Conservation (phyloP, 2,329 filamentous ascomycete species). For the Teratosphaeriaceae sp. region DNA sequence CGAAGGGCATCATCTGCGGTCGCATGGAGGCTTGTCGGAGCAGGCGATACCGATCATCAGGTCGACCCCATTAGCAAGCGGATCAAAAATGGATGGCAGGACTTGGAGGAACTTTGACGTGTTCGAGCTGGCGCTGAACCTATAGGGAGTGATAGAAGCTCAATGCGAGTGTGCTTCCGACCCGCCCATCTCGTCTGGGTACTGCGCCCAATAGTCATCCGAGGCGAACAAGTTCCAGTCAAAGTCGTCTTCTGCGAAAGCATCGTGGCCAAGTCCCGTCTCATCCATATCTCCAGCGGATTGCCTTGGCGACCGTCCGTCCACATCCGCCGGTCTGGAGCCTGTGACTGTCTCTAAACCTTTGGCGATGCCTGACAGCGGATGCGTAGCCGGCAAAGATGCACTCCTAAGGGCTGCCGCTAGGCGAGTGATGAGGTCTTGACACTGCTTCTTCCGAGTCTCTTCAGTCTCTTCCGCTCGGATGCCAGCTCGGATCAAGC, state of each 20-base stretch:
- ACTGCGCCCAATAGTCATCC: neutral
- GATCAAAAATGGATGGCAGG: slow-evolving; percentile 3
- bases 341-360: neutral
- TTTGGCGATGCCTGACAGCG: neutral
- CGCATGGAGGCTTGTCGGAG: slow-evolving; percentile 38
- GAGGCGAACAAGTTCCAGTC: neutral
- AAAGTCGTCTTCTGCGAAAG: neutral
- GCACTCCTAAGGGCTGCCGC: neutral
- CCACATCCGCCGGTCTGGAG: neutral
- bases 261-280: neutral
- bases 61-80: slow-evolving; percentile 21
- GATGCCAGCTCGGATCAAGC: neutral
- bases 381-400: neutral
- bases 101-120: slow-evolving; percentile 35
- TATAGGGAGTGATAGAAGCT: neutral
- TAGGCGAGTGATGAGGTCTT: neutral
- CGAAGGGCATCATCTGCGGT: slow-evolving; percentile 31
- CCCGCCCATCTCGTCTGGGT: neutral
- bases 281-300: neutral
- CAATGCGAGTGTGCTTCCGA: neutral
- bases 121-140: slow-evolving; percentile 35
- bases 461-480: neutral
- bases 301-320: neutral
- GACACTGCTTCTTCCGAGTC: neutral
- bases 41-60: slow-evolving; percentile 33